Conservation (phyloP, 2,329 filamentous ascomycete species). For the Lasiodiplodia theobromae region DNA sequence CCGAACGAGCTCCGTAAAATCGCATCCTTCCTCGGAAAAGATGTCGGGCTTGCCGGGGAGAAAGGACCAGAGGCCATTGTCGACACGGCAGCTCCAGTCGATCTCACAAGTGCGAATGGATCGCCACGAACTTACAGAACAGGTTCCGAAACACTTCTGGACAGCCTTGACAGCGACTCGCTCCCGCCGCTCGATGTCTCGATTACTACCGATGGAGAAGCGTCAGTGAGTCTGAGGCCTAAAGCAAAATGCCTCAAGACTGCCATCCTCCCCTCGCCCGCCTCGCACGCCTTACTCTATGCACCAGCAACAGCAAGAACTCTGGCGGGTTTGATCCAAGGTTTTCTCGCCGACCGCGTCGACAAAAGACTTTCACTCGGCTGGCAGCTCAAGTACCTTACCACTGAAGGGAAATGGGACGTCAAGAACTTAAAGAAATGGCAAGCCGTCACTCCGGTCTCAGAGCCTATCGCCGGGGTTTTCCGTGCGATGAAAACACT, state of each 20-base stretch:
- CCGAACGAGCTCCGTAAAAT: slow-evolving; percentile 75
- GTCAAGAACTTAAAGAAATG: slow-evolving; percentile 96
- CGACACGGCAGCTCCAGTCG: slow-evolving; percentile 59
- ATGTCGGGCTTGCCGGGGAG: slow-evolving; percentile 33
- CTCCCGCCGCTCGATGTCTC: slow-evolving; percentile 20
- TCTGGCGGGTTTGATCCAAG: slow-evolving; percentile 80
- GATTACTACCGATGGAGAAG: slow-evolving; percentile 46
- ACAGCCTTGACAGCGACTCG: slow-evolving; percentile 20
- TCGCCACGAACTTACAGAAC: slow-evolving; percentile 25
- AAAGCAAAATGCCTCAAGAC: slow-evolving; percentile 64
- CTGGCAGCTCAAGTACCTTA: slow-evolving; percentile 91
- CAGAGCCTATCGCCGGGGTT: slow-evolving; percentile 75
- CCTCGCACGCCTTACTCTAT: slow-evolving; percentile 85
- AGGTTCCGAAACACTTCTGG: slow-evolving; percentile 24
- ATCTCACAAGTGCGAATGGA: slow-evolving; percentile 39
- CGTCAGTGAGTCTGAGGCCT: slow-evolving; percentile 52
- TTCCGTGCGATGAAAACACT: slow-evolving; percentile 95
- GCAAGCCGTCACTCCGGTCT: slow-evolving; percentile 80
- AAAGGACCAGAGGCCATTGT: slow-evolving; percentile 45
- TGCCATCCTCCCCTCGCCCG: slow-evolving; percentile 75
- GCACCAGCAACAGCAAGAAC: slow-evolving; percentile 76
- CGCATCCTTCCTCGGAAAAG: slow-evolving; percentile 50
- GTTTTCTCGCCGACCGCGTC: slow-evolving; percentile 78
- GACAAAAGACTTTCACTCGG: slow-evolving; percentile 80
- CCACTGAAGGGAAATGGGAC: slow-evolving; percentile 94